phyloP scores from a whole-genome alignment of 345 rosid species.

The Sonneratia alba region DNA sequence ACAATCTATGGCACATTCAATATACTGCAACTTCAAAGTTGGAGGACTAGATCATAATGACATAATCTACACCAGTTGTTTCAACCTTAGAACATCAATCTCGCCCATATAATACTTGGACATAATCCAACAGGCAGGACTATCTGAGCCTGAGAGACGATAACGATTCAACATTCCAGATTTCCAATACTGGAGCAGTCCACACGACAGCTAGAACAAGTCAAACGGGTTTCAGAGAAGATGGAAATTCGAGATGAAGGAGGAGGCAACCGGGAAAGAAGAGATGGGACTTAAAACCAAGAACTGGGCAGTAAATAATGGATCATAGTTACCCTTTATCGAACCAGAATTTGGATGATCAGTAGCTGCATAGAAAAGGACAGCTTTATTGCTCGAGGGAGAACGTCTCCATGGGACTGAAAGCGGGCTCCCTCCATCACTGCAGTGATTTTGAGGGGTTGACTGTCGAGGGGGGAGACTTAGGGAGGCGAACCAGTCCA shows the following conservation, averaged over 20 bases:
- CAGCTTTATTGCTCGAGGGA: not conserved
- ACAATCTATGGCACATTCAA: not conserved
- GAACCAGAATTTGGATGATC: not conserved
- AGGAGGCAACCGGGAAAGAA: no score
- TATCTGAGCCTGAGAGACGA: not conserved
- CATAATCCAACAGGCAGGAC: not conserved
- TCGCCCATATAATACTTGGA: not conserved
- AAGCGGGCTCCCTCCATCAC: not conserved
- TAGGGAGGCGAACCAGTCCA: constrained; percentile 7
- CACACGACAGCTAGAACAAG: not conserved
- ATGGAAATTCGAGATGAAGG: not conserved
- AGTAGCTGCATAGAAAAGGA: not conserved
- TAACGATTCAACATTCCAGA: not conserved
- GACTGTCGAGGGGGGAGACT: not conserved
- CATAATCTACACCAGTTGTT: not conserved
- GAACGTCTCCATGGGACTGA: not conserved
- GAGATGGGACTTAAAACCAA: not conserved
- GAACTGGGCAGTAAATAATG: not conserved
- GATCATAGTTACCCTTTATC: not conserved
- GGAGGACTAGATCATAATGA: not conserved
- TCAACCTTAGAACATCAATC: not conserved
- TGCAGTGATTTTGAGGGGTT: not conserved
- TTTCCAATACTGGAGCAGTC: not conserved
- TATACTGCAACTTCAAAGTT: not conserved
- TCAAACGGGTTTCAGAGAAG: not conserved